Conservation (phyloP, 495 filamentous ascomycete genomes). For the Thermochaetoides thermophila region DNA sequence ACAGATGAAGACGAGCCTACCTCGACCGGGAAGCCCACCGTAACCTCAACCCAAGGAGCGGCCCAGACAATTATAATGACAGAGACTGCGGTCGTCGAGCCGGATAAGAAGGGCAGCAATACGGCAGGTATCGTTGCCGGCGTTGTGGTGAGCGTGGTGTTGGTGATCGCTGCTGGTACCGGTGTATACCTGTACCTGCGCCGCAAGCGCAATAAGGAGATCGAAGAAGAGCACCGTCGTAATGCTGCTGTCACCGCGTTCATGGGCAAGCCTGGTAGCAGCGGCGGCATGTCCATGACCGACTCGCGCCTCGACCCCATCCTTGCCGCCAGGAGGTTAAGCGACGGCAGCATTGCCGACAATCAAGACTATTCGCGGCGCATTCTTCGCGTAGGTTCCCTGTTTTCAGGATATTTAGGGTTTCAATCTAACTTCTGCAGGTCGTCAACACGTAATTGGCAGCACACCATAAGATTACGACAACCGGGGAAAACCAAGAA, state of each 20-base stretch:
- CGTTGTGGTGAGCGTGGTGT: slow-evolving; percentile 74
- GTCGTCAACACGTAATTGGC: slow-evolving; percentile 40
- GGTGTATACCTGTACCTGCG: slow-evolving; percentile 65
- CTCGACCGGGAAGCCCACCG: neutral
- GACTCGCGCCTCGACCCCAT: slow-evolving; percentile 83
- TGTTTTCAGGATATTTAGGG: neutral
- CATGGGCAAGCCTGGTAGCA: slow-evolving; percentile 44
- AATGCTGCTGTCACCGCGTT: slow-evolving; percentile 58
- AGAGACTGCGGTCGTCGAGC: neutral
- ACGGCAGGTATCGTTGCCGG: slow-evolving; percentile 71
- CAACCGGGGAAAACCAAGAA: slow-evolving; percentile 16
- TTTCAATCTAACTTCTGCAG: slow-evolving; percentile 19
- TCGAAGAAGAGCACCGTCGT: slow-evolving; percentile 67
- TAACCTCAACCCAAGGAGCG: neutral
- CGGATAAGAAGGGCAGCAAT: slow-evolving; percentile 16
- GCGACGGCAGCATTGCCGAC: slow-evolving; percentile 94
- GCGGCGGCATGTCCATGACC: slow-evolving; percentile 44
- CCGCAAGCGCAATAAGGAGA: slow-evolving; percentile 51
- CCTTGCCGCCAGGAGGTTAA: slow-evolving; percentile 76
- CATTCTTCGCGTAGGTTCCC: slow-evolving; percentile 66
- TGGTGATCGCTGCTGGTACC: slow-evolving; percentile 44
- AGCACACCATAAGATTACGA: slow-evolving; percentile 25
- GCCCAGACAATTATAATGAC: slow-evolving; percentile 1
- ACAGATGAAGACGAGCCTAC: neutral
- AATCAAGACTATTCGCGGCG: slow-evolving; percentile 93